Percentiles rank a stretch among this genome's conserved stretches.
phyloP scores from a whole-genome alignment of 2,329 filamentous ascomycete genomes.

The Aspergillus novoparasiticus region DNA sequence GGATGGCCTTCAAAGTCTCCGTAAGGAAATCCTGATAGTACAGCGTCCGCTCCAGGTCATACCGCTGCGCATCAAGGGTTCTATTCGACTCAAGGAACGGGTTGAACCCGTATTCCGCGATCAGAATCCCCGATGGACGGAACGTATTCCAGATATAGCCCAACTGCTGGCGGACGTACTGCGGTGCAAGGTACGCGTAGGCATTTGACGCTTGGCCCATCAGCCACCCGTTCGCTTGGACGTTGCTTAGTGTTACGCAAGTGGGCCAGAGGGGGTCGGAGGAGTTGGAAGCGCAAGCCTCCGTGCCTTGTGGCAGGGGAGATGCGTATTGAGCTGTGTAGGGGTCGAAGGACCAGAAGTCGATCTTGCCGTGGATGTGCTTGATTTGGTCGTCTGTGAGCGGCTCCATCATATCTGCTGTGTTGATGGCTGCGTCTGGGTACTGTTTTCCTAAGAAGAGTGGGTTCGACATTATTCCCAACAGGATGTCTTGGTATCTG shows the following conservation, averaged over 20 bases:
- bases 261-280: slow-evolving; percentile 51
- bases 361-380: slow-evolving; percentile 54
- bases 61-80: slow-evolving; percentile 53
- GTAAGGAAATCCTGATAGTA: slow-evolving; percentile 60
- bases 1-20: slow-evolving; percentile 59
- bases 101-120: slow-evolving; percentile 60
- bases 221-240: slow-evolving; percentile 57
- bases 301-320: slow-evolving; percentile 49
- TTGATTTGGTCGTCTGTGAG: slow-evolving; percentile 53
- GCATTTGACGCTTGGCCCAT: slow-evolving; percentile 59
- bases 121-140: slow-evolving; percentile 45
- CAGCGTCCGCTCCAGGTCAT: slow-evolving; percentile 55
- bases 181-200: slow-evolving; percentile 62
- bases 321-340: slow-evolving; percentile 61
- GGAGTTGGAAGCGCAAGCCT: slow-evolving; percentile 51
- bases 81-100: slow-evolving; percentile 51
- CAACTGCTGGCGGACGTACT: slow-evolving; percentile 50
- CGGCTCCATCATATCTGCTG: slow-evolving; percentile 46
- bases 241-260: slow-evolving; percentile 54
- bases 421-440: slow-evolving; percentile 45
- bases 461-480: slow-evolving; percentile 49
- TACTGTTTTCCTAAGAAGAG: slow-evolving; percentile 51
- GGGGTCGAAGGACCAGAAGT: slow-evolving; percentile 61
- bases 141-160: slow-evolving; percentile 64
- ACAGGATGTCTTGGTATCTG: slow-evolving; percentile 10